These are phyloP conservation scores for Yarrowia hollandica DNA, from an alignment of 805 yeast genomes.

Conservation along the genomic window DNA sequence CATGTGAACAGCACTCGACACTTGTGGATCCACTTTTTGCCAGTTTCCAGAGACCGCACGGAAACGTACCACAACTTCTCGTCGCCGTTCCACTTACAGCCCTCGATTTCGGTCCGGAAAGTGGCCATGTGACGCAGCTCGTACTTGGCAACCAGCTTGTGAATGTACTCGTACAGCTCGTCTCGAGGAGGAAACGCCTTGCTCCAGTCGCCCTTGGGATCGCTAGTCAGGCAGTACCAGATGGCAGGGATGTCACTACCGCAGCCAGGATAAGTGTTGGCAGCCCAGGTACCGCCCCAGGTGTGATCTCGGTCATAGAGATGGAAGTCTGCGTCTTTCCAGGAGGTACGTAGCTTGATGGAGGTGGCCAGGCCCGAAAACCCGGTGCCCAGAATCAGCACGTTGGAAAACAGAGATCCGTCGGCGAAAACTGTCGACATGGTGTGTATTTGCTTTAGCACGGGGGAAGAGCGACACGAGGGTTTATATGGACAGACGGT, in stretches of 20 bases:
- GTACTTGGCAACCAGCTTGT: constrained; percentile 30
- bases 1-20: constrained; percentile 30
- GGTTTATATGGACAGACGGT: constrained; percentile 2
- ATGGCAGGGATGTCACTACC: constrained; percentile 34
- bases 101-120: constrained; percentile 9
- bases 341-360: constrained; percentile 16
- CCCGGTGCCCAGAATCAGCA: constrained; percentile 24
- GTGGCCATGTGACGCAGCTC: constrained; percentile 29
- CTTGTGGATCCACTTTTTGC: constrained; percentile 26
- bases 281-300: constrained; percentile 36
- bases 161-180: constrained; percentile 31
- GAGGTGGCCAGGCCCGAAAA: constrained; percentile 29
- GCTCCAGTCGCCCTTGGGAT: constrained; percentile 34
- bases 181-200: constrained; percentile 31
- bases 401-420: constrained; percentile 21
- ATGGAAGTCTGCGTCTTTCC: constrained; percentile 29
- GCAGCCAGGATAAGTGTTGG: constrained; percentile 35
- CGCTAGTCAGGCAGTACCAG: constrained; percentile 32
- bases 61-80: constrained; percentile 29
- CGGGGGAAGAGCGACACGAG: background rate
- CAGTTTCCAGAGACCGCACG: constrained; percentile 24
- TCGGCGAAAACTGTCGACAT: constrained; percentile 23
- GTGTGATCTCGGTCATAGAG: constrained; percentile 31
- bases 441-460: too few relatives aligned
- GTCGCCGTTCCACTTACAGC: constrained; percentile 31